Base-by-base conservation (phyloP, 1,284 basidiomycete genomes). In the Cystobasidium sp. region DNA sequence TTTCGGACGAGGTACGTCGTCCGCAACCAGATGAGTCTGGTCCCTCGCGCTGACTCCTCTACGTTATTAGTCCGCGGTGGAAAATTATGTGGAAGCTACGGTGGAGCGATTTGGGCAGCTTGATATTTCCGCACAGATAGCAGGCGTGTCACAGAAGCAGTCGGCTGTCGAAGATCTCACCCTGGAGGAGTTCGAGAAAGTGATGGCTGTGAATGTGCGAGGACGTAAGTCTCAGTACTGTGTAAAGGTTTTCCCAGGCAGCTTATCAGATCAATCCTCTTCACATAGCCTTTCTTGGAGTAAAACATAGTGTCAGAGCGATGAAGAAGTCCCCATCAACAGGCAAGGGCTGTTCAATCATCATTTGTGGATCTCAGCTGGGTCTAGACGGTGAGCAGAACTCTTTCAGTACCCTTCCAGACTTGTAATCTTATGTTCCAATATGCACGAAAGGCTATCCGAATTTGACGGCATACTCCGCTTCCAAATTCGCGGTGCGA, bases 401-500 rank as follows among this genome's bases (percentile, higher is more conserved):
- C 5, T 5, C 16, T 37, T 14, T 3, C 10, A 37, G 12, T 3
- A 56, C 20, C 12, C 20, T 16, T 14, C 58, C 16, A 1, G 58
- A 14, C 16, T 61, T 24, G 41, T 41, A 3, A 20, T 18, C 16
- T 63, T 3, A 9, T 22, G 31, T 9, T 31, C 2, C 5, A 51
- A 6, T 3, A 1, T 22, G 49, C 24, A 22, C 6, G 37, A 31
- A 24, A 66, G 64, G 64, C 4, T 8, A n/a, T n/a, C 64, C 64
- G 12, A 51, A 41, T 7, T 22, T 66, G 14, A 22, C 22, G 7
- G 64, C 49, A 12, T 66, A 66, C 18, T 52, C 41, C 20, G 64
- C 64, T 8, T 66, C 64, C 24, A 66, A 66, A 20, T 66, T 66
- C 14, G 64, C 64, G 9, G 64, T 66, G 18, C 41, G 64, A 22